Evolutionary conservation across 352 stramenopile species (phyloP).

Genomic region (Globisporangium barbulae): DNA sequence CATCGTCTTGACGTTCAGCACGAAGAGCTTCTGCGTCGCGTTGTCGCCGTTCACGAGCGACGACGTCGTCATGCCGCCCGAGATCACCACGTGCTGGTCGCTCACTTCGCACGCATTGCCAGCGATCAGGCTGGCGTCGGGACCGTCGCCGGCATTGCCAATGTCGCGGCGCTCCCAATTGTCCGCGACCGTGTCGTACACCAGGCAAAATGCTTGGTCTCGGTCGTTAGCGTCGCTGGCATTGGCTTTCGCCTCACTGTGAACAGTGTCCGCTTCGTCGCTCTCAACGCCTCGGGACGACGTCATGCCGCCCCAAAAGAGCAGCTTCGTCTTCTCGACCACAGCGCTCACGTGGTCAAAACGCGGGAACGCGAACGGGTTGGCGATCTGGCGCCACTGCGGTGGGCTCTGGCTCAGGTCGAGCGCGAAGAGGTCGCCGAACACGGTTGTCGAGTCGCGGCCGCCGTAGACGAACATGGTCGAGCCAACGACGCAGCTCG

Average conservation of each 20-base stretch:
- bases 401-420: constrained; percentile 36
- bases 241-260: not conserved
- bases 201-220: constrained; percentile 18
- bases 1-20: constrained; percentile 41
- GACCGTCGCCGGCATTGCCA: constrained; percentile 29
- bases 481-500: constrained; percentile 49
- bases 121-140: constrained; percentile 40
- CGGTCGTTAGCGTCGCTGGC: constrained; percentile 12
- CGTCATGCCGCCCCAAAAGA: constrained; percentile 59
- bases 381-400: constrained; percentile 49
- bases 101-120: constrained; percentile 45
- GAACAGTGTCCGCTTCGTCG: constrained; percentile 7
- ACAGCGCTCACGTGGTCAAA: constrained; percentile 68
- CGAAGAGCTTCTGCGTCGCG: constrained; percentile 49
- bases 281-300: constrained; percentile 32
- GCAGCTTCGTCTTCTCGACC: constrained; percentile 43
- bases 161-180: constrained; percentile 41
- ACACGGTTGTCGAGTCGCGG: constrained; percentile 61
- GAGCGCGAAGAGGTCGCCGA: constrained; percentile 66
- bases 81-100: constrained; percentile 53
- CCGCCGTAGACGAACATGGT: constrained; percentile 74
- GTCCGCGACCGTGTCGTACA: constrained; percentile 54
- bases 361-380: constrained; percentile 17
- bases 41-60: constrained; percentile 34
- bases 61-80: constrained; percentile 47